phyloP scores from a whole-genome alignment of 2,329 filamentous ascomycete species.

The Fusarium guadeloupense region DNA sequence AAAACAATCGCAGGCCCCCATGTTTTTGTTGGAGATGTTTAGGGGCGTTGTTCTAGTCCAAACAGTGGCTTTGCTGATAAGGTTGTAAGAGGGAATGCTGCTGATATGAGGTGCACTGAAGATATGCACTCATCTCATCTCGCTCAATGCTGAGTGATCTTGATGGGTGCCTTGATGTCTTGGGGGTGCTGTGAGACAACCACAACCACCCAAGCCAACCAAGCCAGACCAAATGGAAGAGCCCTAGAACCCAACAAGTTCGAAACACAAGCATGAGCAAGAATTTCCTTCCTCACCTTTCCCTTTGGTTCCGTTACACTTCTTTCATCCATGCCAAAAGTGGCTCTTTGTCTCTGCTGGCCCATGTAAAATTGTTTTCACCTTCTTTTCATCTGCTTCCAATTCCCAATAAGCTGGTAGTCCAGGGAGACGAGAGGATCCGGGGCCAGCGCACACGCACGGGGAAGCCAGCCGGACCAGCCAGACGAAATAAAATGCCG shows the following conservation, averaged over 20 bases:
- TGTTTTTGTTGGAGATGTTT: constrained; percentile 10
- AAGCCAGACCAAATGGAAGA: constrained; percentile 13
- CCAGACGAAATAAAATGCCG: constrained; percentile 40
- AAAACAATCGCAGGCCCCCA: constrained; percentile 1
- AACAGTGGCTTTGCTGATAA: constrained; percentile 35
- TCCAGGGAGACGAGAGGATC: constrained; percentile 39
- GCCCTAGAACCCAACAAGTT: constrained; percentile 22
- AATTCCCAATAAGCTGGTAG: constrained; percentile 41
- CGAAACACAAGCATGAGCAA: not conserved
- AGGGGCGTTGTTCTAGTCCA: constrained; percentile 21
- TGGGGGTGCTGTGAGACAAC: constrained; percentile 9
- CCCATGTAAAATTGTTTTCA: constrained; percentile 33
- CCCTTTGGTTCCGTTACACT: constrained; percentile 14
- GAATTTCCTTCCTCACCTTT: constrained; percentile 11
- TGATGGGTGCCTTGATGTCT: constrained; percentile 6
- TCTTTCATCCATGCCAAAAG: constrained; percentile 18
- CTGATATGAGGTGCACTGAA: not conserved
- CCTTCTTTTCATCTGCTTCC: constrained; percentile 30
- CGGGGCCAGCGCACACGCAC: constrained; percentile 33
- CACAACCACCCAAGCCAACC: too few species aligned
- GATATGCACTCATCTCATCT: constrained; percentile 7
- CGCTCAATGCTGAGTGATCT: too few species aligned
- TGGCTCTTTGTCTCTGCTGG: constrained; percentile 24
- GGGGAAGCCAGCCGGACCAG: constrained; percentile 41
- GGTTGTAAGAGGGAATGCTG: constrained; percentile 32